These are phyloP conservation scores for Colletotrichum sp. DNA, from an alignment of 2,329 filamentous ascomycete genomes.

Conservation along the genomic window DNA sequence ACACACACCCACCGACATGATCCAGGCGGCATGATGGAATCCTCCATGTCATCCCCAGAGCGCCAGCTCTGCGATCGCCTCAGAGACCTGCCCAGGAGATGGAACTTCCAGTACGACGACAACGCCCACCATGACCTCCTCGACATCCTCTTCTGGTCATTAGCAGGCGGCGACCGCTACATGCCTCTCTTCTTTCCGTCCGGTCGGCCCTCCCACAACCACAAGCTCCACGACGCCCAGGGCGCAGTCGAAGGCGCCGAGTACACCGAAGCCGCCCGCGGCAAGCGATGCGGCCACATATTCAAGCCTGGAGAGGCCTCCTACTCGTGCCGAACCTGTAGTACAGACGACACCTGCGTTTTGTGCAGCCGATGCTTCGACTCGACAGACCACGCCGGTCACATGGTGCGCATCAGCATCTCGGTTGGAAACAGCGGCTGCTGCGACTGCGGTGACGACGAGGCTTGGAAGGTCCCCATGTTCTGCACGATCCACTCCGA, in stretches of 20 bases:
- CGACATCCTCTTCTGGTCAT: conserved; percentile 82
- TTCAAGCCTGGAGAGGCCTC: conserved; percentile 94
- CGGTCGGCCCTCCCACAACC: conserved; percentile 66
- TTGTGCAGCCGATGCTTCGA: conserved; percentile 95
- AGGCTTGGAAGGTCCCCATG: conserved; percentile 89
- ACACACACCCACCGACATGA: conserved; percentile 8
- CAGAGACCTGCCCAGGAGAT: conserved; percentile 74
- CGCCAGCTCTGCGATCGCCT: conserved; percentile 84
- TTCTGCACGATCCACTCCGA: conserved; percentile 93
- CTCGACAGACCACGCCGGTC: conserved; percentile 90
- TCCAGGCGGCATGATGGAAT: conserved; percentile 47
- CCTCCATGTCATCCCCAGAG: conserved; percentile 70
- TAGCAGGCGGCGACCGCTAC: conserved; percentile 78
- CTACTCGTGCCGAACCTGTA: conserved; percentile 93
- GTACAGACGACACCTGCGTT: conserved; percentile 92
- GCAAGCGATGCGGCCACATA: conserved; percentile 96
- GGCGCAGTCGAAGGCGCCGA: conserved; percentile 93
- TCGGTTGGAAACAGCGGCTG: conserved; percentile 93
- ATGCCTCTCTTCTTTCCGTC: conserved; percentile 83
- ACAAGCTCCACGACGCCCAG: conserved; percentile 86
- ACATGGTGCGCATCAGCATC: conserved; percentile 87
- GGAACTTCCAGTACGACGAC: conserved; percentile 77
- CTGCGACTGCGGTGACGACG: conserved; percentile 95
- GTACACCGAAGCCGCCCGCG: conserved; percentile 88
- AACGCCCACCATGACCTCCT: conserved; percentile 75